Evolutionary conservation across 768 basidiomycete species (phyloP), one percentile per base, ranked within the genome.

Genomic region (Lanmaoa pseudosensibilis): DNA sequence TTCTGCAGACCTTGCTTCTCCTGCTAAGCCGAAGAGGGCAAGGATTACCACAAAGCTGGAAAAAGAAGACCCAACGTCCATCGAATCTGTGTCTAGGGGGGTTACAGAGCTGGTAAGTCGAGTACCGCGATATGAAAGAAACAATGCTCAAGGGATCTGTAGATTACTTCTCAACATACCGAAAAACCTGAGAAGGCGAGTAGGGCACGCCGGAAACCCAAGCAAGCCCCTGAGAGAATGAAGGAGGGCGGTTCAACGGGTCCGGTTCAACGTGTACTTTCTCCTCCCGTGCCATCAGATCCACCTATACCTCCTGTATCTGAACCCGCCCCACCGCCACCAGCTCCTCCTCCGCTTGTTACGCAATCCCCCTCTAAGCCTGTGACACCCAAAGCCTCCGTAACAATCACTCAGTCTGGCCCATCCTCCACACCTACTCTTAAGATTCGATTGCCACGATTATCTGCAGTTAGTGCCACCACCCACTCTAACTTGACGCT

Each of bases 401-500:
- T 72, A 32, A 74, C 67, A 1, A 70, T 74, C 56, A 72, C 72
- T 13, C 72, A 72, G 36, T 71, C 71, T 2, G 54, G 56, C 36
- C 57, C 67, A 41, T 73, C 71, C 9, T 61, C 71, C 27, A 72
- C 72, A 11, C 72, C 71, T 40, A 72, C 71, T 19, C 66, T 72
- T 27, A 72, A 73, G 62, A 72, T 72, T 30, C 69, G 71, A 56
- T 47, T 72, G 49, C 71, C 71, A 37, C 69, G 70, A 47, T 48
- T 72, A 39, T 64, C 68, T 23, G 65, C 70, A 27, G 70, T 73
- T 27, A 73, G 61, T 32, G 41, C 62, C 12, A 60, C 66, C 30
- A 51, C 62, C 38, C 67, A 71, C 12, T 56, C 70, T 16, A 69
- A 47, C 56, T 34, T 52, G 57, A 56, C 47, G n/a, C 33, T 48